Evolutionary conservation across 2,329 filamentous ascomycete genomes (phyloP), one percentile per base, ranked within the genome.

Genomic region (Pyrenophora teres): DNA sequence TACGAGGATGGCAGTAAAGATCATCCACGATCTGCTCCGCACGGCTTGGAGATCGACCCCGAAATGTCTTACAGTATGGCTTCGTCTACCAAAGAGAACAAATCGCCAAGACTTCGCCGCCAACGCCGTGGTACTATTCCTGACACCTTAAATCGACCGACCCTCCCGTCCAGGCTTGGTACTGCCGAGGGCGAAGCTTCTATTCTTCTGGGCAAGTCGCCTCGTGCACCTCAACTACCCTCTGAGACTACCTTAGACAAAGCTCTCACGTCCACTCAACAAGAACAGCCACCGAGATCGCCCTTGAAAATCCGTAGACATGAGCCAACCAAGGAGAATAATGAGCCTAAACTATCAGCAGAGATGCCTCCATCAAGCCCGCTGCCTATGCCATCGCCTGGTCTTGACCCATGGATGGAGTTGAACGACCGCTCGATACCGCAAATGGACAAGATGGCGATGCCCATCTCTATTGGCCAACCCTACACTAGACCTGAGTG

Each of bases 1-100:
- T 67, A 67, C 36, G 69, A 73, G 41, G 70, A 73, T 40, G 43
- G 51, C 3, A 61, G 52, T 38, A 71, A 65, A 42, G 57, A 67
- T 2, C 57, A 33, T n/a, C 27, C 54, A 13, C 46, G 40, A 35
- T 51, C 43, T 12, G 35, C 54, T 31, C 54, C 46, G 6, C 46
- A 46, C 21, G 55, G 58, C 13, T 16, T 51, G 6, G 53, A 63
- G 5, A 46, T 51, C 18, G 52, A 46, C 1, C 33, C 30, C 2
- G 64, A 64, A 3, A 33, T 46, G 2, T 63, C 64, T 0, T 60
- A 61, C 21, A 57, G 52, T 56, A 51, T 60, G 57, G 47, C 55
- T 25, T 55, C 57, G 2, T 52, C 56, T 39, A 60, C 63, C 18
- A 73, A 71, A n/a, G 69, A 73, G 38, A 73, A 71, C 23, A 59